phyloP scores from a whole-genome alignment of 805 yeast species.

The Cyberlindnera subsufficiens region DNA sequence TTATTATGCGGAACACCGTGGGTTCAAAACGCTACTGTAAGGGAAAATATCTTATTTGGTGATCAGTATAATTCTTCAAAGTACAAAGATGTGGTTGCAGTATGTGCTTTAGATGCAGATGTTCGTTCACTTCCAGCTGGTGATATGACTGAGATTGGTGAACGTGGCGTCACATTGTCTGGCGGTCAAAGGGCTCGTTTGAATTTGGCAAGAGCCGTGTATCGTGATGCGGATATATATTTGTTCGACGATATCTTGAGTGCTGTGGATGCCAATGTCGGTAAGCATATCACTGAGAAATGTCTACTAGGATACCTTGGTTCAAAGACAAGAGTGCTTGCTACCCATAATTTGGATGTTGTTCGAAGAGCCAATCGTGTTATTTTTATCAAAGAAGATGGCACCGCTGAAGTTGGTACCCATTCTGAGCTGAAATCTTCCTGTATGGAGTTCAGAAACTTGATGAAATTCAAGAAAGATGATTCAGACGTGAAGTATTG shows the following conservation, averaged over 20 bases:
- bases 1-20: conserved; percentile 62
- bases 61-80: conserved; percentile 39
- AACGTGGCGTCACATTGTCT: not conserved
- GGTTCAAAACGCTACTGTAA: conserved; percentile 76
- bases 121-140: conserved; percentile 63
- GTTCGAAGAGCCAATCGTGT: conserved; percentile 61
- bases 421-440: conserved; percentile 41
- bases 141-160: conserved; percentile 34
- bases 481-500: too few species aligned
- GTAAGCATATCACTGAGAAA: conserved; percentile 59
- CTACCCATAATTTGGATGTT: conserved; percentile 75
- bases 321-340: conserved; percentile 60
- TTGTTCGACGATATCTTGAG: conserved; percentile 58
- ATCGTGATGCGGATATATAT: conserved; percentile 50
- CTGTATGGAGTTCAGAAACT: conserved; percentile 40
- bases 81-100: conserved; percentile 49
- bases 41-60: conserved; percentile 70
- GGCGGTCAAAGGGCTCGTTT: not conserved
- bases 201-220: conserved; percentile 37
- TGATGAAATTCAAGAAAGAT: conserved; percentile 49
- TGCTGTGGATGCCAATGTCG: conserved; percentile 72
- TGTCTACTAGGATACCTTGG: conserved; percentile 55
- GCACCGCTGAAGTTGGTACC: conserved; percentile 58
- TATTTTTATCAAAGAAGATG: conserved; percentile 54
- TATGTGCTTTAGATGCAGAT: conserved; percentile 61